A percentile compares a stretch with the other conserved stretches of the same genome.
phyloP scores from a whole-genome alignment of 768 basidiomycete species.

The Calocera cornea region DNA sequence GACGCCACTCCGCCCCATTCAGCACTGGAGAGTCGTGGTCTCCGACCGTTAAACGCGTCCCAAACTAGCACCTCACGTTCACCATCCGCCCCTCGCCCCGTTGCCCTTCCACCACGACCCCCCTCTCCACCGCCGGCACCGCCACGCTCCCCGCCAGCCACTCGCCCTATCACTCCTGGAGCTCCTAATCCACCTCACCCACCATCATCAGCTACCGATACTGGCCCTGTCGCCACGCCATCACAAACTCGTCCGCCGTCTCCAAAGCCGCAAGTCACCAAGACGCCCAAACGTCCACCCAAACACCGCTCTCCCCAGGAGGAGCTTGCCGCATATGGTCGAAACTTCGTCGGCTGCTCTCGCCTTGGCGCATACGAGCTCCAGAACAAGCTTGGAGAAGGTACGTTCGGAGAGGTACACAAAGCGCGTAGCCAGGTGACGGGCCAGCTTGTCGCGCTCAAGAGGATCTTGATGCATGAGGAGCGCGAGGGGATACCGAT shows the following conservation, averaged over 20 bases:
- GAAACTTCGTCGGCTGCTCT: slow-evolving; percentile 55
- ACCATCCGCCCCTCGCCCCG: neutral
- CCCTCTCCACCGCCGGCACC: neutral
- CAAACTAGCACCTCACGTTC: neutral
- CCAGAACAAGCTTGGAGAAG: slow-evolving; percentile 84
- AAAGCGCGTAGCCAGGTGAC: slow-evolving; percentile 59
- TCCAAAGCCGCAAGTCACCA: neutral
- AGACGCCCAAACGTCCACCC: neutral
- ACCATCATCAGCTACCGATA: neutral
- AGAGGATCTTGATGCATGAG: slow-evolving; percentile 92
- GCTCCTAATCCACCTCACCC: neutral
- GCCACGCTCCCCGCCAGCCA: neutral
- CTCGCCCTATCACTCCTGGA: neutral
- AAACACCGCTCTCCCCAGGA: slow-evolving; percentile 40
- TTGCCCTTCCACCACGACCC: neutral
- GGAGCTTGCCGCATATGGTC: slow-evolving; percentile 55
- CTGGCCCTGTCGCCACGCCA: neutral
- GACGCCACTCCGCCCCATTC: neutral
- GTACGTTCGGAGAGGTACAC: slow-evolving; percentile 94
- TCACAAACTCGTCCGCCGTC: neutral
- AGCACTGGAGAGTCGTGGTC: neutral
- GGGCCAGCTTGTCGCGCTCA: slow-evolving; percentile 63
- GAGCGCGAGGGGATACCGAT: slow-evolving; percentile 96
- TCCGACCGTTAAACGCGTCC: neutral
- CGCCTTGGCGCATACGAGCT: slow-evolving; percentile 61